These are phyloP conservation scores for Dryas drummondii DNA, from an alignment of 306 rosid genomes.

Conservation along the genomic window DNA sequence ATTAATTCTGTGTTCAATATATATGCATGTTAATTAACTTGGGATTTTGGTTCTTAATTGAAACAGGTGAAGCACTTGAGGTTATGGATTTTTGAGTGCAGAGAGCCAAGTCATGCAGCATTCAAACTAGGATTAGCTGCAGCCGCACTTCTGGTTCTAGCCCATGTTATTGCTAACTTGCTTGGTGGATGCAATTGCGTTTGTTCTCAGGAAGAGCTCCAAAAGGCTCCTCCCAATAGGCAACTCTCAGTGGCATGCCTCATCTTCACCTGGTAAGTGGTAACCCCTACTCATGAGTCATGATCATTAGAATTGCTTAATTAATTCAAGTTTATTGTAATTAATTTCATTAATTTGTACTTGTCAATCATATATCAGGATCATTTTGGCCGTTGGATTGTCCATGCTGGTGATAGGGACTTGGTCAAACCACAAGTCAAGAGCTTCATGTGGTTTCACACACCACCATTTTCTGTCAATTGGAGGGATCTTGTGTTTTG, in stretches of 20 bases:
- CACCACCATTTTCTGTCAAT: constrained; percentile 93
- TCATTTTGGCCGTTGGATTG: constrained; percentile 70
- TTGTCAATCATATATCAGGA: constrained; percentile 37
- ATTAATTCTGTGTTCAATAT: too few species aligned
- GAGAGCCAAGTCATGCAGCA: constrained; percentile 81
- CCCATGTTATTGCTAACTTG: constrained; percentile 73
- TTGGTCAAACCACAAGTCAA: constrained; percentile 71
- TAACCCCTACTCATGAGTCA: too few species aligned
- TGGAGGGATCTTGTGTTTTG: constrained; percentile 89
- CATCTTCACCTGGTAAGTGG: constrained; percentile 68
- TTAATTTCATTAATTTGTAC: too few species aligned
- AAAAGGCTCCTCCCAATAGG: constrained; percentile 61
- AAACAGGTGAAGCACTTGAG: constrained; percentile 73
- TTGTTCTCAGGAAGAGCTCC: constrained; percentile 79
- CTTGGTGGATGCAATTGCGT: constrained; percentile 85
- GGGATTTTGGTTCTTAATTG: background rate
- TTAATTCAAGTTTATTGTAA: too few species aligned
- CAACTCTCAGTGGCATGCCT: constrained; percentile 77
- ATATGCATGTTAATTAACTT: too few species aligned
- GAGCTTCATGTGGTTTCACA: constrained; percentile 78
- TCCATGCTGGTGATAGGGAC: constrained; percentile 87
- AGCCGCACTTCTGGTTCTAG: constrained; percentile 56
- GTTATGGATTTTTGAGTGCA: constrained; percentile 92
- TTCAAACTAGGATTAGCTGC: constrained; percentile 81
- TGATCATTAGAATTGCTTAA: too few species aligned